Conservation (phyloP, 257 asterid species). For the Paraleonurus japonicus region DNA sequence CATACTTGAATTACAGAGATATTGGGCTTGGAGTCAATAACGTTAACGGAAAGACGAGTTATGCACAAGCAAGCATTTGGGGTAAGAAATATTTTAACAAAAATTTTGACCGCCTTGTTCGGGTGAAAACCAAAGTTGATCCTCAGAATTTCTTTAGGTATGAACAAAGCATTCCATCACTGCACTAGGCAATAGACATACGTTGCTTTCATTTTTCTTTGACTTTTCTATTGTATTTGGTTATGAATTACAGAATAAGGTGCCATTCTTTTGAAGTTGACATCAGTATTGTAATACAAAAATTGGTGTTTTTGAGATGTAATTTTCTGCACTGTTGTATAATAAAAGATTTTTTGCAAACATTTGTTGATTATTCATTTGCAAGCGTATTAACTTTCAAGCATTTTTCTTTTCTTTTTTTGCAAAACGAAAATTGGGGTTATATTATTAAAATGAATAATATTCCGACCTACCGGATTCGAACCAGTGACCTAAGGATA, state of each 20-base stretch:
- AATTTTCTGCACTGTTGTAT: no score
- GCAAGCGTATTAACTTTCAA: no score
- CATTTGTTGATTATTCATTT: no score
- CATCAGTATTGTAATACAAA: neutral
- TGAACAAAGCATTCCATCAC: neutral
- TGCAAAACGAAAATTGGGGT: no score
- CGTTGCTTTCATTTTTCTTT: neutral
- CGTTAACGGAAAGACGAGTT: neutral
- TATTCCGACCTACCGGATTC: slow-evolving; percentile 98
- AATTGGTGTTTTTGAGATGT: no score
- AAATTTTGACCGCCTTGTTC: neutral
- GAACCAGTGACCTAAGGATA: slow-evolving; percentile 90
- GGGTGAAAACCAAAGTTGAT: neutral
- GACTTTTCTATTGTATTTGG: no score
- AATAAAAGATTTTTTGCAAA: no score
- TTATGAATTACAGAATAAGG: neutral
- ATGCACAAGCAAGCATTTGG: neutral
- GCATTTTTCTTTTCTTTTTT: no score
- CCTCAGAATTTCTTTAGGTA: neutral
- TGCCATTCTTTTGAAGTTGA: neutral
- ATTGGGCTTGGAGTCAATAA: neutral
- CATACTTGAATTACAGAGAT: neutral
- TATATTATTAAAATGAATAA: no score
- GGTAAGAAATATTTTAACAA: neutral
- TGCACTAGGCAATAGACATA: neutral